Percentiles rank a stretch among this genome's conserved stretches.
These are phyloP conservation scores for Candolleomyces eurysporus DNA, from an alignment of 768 basidiomycete genomes.

Conservation along the genomic window DNA sequence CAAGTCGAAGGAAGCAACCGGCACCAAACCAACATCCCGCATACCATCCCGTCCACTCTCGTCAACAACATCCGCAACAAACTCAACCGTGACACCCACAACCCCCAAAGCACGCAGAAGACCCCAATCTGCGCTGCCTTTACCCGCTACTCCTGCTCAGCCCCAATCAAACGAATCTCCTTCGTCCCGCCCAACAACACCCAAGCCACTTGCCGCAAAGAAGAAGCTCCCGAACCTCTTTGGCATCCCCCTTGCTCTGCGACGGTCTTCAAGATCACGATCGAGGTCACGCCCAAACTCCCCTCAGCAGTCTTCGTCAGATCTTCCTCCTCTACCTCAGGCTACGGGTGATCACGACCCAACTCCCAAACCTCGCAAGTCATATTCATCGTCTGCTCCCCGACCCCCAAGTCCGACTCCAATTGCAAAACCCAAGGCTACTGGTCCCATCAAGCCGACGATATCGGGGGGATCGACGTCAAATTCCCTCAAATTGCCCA, in stretches of 20 bases:
- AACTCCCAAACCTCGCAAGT: conserved; percentile 27
- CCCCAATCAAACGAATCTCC: conserved; percentile 2
- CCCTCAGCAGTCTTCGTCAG: conserved; percentile 17
- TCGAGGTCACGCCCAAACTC: conserved; percentile 28
- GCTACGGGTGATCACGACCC: conserved; percentile 20
- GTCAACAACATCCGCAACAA: conserved; percentile 60
- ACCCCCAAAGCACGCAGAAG: conserved; percentile 41
- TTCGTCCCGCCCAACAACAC: conserved; percentile 24
- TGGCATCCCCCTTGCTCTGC: conserved; percentile 36
- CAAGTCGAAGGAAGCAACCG: conserved; percentile 16
- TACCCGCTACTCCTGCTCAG: conserved; percentile 12
- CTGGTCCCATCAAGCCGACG: conserved; percentile 26
- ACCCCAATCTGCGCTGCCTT: conserved; percentile 24
- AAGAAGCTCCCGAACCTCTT: conserved; percentile 47
- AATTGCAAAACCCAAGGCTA: conserved; percentile 22
- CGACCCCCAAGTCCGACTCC: conserved; percentile 32
- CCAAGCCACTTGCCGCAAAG: conserved; percentile 33
- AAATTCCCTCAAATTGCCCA: conserved; percentile 27
- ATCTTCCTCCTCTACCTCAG: conserved; percentile 21
- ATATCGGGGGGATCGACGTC: conserved; percentile 24
- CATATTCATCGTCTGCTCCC: conserved; percentile 18
- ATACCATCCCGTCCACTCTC: conserved; percentile 62
- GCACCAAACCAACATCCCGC: conserved; percentile 45
- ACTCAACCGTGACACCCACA: conserved; percentile 57
- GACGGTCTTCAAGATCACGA: conserved; percentile 34